phyloP scores from a whole-genome alignment of 106 monocot species.

The Hemerocallis citrina region DNA sequence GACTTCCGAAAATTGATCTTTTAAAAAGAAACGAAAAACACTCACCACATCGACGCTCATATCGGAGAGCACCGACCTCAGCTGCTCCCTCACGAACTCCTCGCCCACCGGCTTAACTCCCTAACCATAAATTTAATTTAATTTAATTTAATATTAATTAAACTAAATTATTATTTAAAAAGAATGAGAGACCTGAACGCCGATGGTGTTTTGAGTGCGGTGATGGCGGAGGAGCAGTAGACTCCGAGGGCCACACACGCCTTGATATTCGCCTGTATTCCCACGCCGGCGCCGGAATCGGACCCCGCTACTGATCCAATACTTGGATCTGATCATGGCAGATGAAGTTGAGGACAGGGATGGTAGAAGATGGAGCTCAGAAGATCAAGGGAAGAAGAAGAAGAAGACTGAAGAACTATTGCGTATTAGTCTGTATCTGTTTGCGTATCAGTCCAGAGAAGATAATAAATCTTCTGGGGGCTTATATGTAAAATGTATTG shows the following conservation, averaged over 20 bases:
- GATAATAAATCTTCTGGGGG: too few species aligned
- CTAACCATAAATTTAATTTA: conserved; percentile 19
- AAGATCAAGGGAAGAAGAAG: too few species aligned
- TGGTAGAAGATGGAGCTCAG: too few species aligned
- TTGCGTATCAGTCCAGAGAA: too few species aligned
- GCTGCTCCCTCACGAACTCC: conserved; percentile 64
- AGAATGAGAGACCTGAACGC: conserved; percentile 65
- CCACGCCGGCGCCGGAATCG: conserved; percentile 91
- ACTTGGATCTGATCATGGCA: too few species aligned
- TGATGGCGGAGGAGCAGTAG: conserved; percentile 94
- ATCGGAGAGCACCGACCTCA: conserved; percentile 88
- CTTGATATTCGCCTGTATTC: conserved; percentile 94
- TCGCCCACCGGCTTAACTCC: conserved; percentile 66
- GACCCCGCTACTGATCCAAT: conserved; percentile 96
- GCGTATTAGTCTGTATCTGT: too few species aligned
- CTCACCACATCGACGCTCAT: conserved; percentile 93
- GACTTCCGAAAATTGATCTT: too few species aligned
- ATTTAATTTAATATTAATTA: neutral
- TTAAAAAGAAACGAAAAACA: neutral
- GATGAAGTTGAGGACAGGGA: too few species aligned
- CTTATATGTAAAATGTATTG: too few species aligned
- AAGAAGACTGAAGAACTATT: too few species aligned
- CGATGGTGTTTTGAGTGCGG: conserved; percentile 97
- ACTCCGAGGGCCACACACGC: conserved; percentile 77
- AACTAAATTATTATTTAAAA: neutral